phyloP scores from a whole-genome alignment of 106 monocot genomes.

The Phalaenopsis equestris region DNA sequence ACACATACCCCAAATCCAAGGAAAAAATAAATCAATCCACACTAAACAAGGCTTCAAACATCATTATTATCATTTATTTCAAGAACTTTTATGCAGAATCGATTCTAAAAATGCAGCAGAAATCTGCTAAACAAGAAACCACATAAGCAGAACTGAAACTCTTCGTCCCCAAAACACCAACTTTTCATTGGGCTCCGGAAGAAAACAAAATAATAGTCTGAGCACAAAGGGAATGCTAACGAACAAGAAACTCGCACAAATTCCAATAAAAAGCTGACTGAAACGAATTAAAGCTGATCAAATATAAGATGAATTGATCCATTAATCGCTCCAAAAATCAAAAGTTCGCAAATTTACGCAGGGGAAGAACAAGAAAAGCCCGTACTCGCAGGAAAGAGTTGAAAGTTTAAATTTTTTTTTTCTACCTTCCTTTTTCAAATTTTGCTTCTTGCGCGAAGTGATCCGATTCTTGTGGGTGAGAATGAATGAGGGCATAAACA shows the following conservation, averaged over 20 bases:
- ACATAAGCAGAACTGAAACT: background rate
- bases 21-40: background rate
- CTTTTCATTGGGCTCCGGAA: background rate
- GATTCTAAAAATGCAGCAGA: background rate
- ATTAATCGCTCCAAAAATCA: background rate
- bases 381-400: background rate
- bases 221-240: background rate
- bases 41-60: no score
- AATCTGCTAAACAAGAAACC: background rate
- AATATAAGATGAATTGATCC: background rate
- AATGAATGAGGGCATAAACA: background rate
- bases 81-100: background rate
- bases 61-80: no score
- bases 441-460: background rate
- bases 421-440: background rate
- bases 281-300: conserved; percentile 1
- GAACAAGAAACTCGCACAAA: background rate
- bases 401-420: background rate
- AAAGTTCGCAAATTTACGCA: background rate
- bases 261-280: conserved; percentile 3
- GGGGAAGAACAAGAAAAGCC: background rate
- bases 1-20: background rate
- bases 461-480: conserved; percentile 1
- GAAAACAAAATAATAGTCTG: background rate
- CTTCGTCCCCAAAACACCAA: background rate